Conservation (phyloP, 208 protist genomes). For the Balamuthia mandrillaris region DNA sequence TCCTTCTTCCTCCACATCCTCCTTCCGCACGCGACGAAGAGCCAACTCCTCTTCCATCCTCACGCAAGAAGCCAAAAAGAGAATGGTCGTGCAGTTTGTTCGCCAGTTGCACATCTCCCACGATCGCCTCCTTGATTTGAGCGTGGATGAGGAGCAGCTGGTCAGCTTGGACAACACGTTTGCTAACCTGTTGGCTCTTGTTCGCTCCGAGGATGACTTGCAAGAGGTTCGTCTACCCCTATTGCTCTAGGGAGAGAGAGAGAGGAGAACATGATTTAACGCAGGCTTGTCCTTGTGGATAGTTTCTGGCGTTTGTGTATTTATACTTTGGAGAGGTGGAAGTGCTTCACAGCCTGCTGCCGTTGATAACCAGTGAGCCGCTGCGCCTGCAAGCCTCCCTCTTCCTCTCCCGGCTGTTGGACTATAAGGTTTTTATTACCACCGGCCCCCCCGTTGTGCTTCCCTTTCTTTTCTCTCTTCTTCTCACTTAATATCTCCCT, state of each 20-base stretch:
- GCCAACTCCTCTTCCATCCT: too few relatives aligned
- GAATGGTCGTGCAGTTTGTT: too few relatives aligned
- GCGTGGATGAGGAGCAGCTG: too few relatives aligned
- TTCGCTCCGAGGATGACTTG: too few relatives aligned
- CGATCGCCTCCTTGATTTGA: too few relatives aligned
- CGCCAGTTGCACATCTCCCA: too few relatives aligned
- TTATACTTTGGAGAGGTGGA: constrained; percentile 26
- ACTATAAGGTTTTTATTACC: constrained; percentile 28
- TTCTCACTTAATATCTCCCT: not conserved
- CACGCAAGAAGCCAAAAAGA: too few relatives aligned
- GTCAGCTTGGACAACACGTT: constrained; percentile 31
- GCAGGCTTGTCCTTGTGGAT: not conserved
- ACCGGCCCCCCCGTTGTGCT: not conserved
- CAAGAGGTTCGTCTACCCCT: too few relatives aligned
- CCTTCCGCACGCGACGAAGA: too few relatives aligned
- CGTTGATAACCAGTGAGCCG: constrained; percentile 4
- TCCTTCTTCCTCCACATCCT: too few relatives aligned
- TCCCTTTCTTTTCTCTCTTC: not conserved
- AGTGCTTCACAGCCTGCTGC: constrained; percentile 11
- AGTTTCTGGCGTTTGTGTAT: constrained; percentile 18
- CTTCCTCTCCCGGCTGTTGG: constrained; percentile 27
- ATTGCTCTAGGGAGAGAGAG: too few relatives aligned
- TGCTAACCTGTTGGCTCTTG: constrained; percentile 33
- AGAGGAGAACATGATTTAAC: too few relatives aligned
- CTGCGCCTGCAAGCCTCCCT: constrained; percentile 34